phyloP scores from a whole-genome alignment of 345 rosid species.

The Kandelia obovata region DNA sequence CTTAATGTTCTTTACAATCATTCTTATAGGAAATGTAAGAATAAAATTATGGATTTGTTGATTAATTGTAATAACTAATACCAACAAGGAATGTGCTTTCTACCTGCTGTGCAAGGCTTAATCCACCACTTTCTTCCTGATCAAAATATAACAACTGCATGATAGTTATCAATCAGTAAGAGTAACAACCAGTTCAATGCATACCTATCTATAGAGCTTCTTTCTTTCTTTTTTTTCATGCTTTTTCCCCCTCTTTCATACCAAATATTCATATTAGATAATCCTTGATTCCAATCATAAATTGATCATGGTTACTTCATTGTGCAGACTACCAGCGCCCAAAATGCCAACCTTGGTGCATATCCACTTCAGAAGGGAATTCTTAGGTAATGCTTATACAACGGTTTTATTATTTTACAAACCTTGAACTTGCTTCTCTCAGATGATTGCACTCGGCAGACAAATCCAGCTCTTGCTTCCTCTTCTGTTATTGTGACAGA shows the following conservation, averaged over 20 bases:
- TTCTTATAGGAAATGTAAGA: neutral
- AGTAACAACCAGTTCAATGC: neutral
- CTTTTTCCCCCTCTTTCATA: neutral
- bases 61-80: neutral
- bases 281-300: no score
- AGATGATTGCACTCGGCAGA: slow-evolving; percentile 83
- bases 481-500: slow-evolving; percentile 83
- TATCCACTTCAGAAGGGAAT: neutral
- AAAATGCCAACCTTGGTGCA: neutral
- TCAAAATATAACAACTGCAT: slow-evolving; percentile 91
- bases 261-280: neutral
- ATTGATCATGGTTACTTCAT: no score
- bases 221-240: neutral
- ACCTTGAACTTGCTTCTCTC: slow-evolving; percentile 99
- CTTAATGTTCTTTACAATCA: neutral
- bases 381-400: neutral
- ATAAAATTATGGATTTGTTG: neutral
- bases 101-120: slow-evolving; percentile 96
- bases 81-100: neutral
- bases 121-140: slow-evolving; percentile 68
- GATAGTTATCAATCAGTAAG: slow-evolving; percentile 24
- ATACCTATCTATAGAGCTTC: neutral
- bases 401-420: slow-evolving; percentile 8
- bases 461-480: slow-evolving; percentile 81
- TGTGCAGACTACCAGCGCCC: no score